These are phyloP conservation scores for Fusarium newnesense DNA, from an alignment of 2,329 filamentous ascomycete genomes.

Conservation along the genomic window DNA sequence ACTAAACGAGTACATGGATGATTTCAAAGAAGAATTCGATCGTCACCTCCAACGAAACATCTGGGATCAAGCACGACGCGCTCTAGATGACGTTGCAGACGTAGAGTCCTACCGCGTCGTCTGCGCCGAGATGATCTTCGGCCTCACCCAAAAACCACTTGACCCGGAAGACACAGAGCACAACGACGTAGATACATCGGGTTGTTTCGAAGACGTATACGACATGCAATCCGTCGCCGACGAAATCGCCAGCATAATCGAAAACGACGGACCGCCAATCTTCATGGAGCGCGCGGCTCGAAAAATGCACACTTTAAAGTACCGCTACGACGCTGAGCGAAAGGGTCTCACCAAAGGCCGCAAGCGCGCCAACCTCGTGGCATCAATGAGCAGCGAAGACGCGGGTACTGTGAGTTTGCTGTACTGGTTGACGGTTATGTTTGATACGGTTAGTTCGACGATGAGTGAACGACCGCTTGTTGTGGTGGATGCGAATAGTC, in stretches of 20 bases:
- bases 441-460: constrained; percentile 65
- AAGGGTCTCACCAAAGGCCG: constrained; percentile 11
- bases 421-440: constrained; percentile 69
- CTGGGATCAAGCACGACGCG: constrained; percentile 51
- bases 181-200: background rate
- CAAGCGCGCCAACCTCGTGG: background rate
- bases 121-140: constrained; percentile 53
- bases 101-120: constrained; percentile 51
- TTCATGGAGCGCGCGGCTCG: constrained; percentile 39
- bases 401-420: constrained; percentile 61
- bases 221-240: constrained; percentile 1
- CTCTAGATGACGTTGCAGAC: constrained; percentile 48
- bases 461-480: constrained; percentile 54
- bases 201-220: background rate
- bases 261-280: constrained; percentile 36
- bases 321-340: constrained; percentile 33
- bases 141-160: constrained; percentile 48
- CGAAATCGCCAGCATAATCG: constrained; percentile 25
- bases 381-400: constrained; percentile 30
- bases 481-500: constrained; percentile 52
- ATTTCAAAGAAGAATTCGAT: constrained; percentile 49
- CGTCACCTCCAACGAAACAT: constrained; percentile 48
- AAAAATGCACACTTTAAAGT: constrained; percentile 40
- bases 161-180: background rate
- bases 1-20: background rate